These are phyloP conservation scores for Penicillium tannophilum DNA, from an alignment of 495 filamentous ascomycete species.

Conservation along the genomic window DNA sequence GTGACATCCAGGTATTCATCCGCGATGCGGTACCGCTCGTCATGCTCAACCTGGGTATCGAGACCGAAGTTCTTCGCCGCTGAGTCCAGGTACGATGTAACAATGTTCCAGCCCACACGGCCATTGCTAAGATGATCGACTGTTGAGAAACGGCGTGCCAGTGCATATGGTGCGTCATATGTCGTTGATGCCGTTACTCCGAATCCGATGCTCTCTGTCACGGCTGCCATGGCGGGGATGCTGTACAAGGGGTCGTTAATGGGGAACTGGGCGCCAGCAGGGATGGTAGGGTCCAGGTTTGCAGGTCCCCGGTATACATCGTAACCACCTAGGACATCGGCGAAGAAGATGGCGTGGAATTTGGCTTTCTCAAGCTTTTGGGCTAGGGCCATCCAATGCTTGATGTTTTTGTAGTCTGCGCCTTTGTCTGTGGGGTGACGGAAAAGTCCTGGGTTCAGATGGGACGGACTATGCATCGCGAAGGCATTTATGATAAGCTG, in stretches of 20 bases:
- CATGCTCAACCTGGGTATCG: constrained; percentile 61
- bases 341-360: constrained; percentile 60
- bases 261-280: constrained; percentile 66
- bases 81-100: constrained; percentile 66
- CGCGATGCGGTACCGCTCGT: constrained; percentile 67
- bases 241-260: constrained; percentile 57
- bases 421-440: constrained; percentile 51
- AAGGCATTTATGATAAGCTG: constrained; percentile 61
- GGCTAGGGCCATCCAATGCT: constrained; percentile 49
- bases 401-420: constrained; percentile 48
- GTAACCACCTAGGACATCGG: constrained; percentile 58
- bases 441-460: constrained; percentile 54
- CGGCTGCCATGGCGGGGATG: constrained; percentile 47
- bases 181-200: constrained; percentile 69
- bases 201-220: constrained; percentile 64
- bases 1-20: constrained; percentile 69
- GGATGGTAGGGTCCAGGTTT: constrained; percentile 59
- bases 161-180: constrained; percentile 68
- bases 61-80: constrained; percentile 64
- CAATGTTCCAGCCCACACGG: constrained; percentile 67
- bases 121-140: constrained; percentile 69
- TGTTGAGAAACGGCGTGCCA: constrained; percentile 66
- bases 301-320: constrained; percentile 64
- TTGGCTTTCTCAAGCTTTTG: constrained; percentile 50
- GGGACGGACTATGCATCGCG: constrained; percentile 51